phyloP scores from a whole-genome alignment of 2,329 filamentous ascomycete genomes.

The Drechslerella coelobrocha region DNA sequence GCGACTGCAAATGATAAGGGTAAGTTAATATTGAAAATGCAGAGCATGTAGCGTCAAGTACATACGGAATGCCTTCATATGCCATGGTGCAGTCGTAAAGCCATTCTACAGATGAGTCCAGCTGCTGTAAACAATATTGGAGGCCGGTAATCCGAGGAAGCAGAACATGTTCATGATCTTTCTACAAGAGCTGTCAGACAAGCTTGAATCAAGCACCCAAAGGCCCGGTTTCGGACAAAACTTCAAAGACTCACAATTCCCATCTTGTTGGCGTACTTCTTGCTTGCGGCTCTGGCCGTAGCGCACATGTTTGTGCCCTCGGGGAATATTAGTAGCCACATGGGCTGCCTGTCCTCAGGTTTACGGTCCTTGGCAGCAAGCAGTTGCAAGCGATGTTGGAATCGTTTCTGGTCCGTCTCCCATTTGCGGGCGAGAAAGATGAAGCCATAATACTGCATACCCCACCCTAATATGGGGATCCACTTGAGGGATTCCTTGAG shows the following conservation, averaged over 20 bases:
- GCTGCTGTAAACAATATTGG: slow-evolving; percentile 77
- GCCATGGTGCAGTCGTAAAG: slow-evolving; percentile 93
- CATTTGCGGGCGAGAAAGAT: slow-evolving; percentile 92
- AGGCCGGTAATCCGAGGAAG: slow-evolving; percentile 81
- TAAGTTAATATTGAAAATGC: too few relatives aligned
- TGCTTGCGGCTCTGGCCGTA: slow-evolving; percentile 74
- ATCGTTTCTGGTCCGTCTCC: slow-evolving; percentile 76
- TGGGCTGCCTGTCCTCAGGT: slow-evolving; percentile 67
- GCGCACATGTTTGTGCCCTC: slow-evolving; percentile 82
- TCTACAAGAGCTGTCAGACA: slow-evolving; percentile 51
- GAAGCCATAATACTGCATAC: slow-evolving; percentile 86
- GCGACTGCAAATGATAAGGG: slow-evolving; percentile 62
- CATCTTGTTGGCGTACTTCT: slow-evolving; percentile 77
- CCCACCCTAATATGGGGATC: slow-evolving; percentile 75
- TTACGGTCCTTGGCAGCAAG: slow-evolving; percentile 68
- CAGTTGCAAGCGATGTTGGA: slow-evolving; percentile 75
- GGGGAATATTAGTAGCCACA: slow-evolving; percentile 89
- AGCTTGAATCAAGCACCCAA: background rate
- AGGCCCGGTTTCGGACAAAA: background rate
- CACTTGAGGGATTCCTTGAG: slow-evolving; percentile 84
- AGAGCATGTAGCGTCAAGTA: too few relatives aligned
- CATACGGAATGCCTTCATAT: slow-evolving; percentile 91
- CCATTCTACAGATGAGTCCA: slow-evolving; percentile 74
- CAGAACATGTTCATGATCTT: slow-evolving; percentile 76
- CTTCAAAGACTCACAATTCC: slow-evolving; percentile 61